Base-by-base conservation (phyloP, 768 basidiomycete species). In the Hericium alpestre region DNA sequence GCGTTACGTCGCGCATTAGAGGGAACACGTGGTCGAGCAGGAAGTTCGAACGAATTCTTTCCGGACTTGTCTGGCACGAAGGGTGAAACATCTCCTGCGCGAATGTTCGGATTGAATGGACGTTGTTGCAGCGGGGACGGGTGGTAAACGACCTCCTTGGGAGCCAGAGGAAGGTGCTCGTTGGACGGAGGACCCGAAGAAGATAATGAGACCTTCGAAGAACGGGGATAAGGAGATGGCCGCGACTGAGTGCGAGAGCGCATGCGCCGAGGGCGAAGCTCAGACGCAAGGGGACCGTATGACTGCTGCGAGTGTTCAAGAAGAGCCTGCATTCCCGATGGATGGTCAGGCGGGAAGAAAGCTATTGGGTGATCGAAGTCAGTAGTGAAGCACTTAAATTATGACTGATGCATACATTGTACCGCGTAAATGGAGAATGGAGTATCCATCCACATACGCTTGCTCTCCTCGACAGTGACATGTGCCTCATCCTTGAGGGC, bases 241-340 rank as follows among this genome's bases (percentile, higher is more conserved):
- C 89, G 76, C 25, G 88, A 90, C 27, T 79, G 76, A 0, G 83
- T 87, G 13, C 87, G 78, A 1, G 84, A 86, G 16, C 84, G 82
- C 53, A 75, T 81, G 23, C 77, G 76, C 6, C 82, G 48, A 16
- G 48, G 25, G 13, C 48, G 79, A 18, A 88, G 75, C 52, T 89
- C 86, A 0, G 81, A 82, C 0, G 89, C 83, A n/a, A 90, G 78
- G 5, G 86, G 85, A 0, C 82, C 80, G 53, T 79, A 90, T 54
- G 73, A 86, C 68, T 86, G 76, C 38, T 87, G 72, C 0, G 87
- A 90, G 53, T 88, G 81, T 54, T 87, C 79, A 1, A 90, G 72
- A 56, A 91, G 71, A 0, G 86, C 87, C 61, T 79, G 79, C 83
- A 90, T 90, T 8, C 78, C 83, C 5, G 75, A 72, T 4, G 79